phyloP scores from a whole-genome alignment of 768 basidiomycete genomes.

The Gymnopilus dilepis region DNA sequence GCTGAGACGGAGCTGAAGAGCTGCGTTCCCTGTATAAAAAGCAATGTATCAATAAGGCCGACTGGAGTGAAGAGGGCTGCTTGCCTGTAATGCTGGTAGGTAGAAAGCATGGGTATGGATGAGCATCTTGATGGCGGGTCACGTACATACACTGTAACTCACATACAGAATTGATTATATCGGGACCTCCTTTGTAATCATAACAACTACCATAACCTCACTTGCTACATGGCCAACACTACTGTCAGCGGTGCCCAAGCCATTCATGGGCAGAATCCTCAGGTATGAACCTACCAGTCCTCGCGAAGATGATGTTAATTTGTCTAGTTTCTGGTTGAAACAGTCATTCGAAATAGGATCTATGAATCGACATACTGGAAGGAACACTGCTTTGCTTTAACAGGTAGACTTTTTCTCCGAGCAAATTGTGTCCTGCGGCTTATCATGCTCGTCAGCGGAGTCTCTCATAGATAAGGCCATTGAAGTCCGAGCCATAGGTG shows the following conservation, averaged over 20 bases:
- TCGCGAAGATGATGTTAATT: conserved; percentile 26
- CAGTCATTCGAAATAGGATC: conserved; percentile 93
- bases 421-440: not conserved
- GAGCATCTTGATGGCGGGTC: too few relatives aligned
- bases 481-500: conserved; percentile 81
- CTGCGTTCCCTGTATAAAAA: too few relatives aligned
- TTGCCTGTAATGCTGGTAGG: too few relatives aligned
- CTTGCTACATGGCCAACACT: conserved; percentile 80
- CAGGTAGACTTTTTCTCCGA: conserved; percentile 52
- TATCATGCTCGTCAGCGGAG: conserved; percentile 62
- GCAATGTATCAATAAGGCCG: too few relatives aligned
- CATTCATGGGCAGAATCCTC: conserved; percentile 97
- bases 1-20: too few relatives aligned
- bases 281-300: conserved; percentile 54
- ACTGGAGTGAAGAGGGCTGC: too few relatives aligned
- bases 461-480: conserved; percentile 93
- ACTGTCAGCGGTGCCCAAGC: conserved; percentile 85
- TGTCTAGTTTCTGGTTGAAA: conserved; percentile 88
- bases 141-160: too few relatives aligned
- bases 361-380: conserved; percentile 98
- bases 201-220: conserved; percentile 8
- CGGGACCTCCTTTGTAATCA: not conserved
- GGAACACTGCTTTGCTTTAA: conserved; percentile 97
- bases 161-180: too few relatives aligned
- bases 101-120: too few relatives aligned